Evolutionary conservation across 2,329 filamentous ascomycete genomes (phyloP), one percentile per base, ranked within the genome.

Genomic region (Penicillium expansum): DNA sequence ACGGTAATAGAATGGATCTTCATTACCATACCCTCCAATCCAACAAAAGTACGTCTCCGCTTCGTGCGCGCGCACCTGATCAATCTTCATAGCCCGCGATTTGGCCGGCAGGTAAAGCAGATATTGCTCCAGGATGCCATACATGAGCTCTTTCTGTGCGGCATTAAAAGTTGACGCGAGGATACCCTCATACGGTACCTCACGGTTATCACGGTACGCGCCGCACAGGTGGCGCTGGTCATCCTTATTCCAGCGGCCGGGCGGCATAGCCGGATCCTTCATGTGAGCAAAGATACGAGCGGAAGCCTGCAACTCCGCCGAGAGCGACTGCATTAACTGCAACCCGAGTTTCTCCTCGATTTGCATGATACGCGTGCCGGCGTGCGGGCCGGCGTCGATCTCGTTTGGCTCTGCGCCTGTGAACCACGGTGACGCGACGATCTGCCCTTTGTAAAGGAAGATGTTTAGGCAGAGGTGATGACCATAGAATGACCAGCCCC

Each of bases 191-290:
- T 86, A 90, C 0, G 90, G 89, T 0, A 93, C 86, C 11, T 89
- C 74, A 11, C 89, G 82, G 71, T 93, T 94, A 66, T 93, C 90
- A 13, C 88, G 83, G 69, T 89, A 91, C 0, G 90, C 90, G 35
- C 90, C 90, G 69, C 88, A 90, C 5, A 91, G 71, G 66, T 92
- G 89, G 6, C 89, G 81, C 75, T 92, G 88, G 70, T 93, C 90
- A 66, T 91, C 88, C 62, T 86, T 86, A 70, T 92, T 92, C 89
- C 89, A 92, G 8, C 89, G 81, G 10, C 71, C 72, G 2, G 65
- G 66, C 2, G 72, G 84, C 88, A 91, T 91, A 0, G 75, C 79
- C 0, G 83, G 82, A 56, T 91, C 88, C 24, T 81, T 78, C 75
- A 91, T 79, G 0, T 78, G 62, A 52, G 80, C 79, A 70, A 83